A percentile compares a stretch with the other conserved stretches of the same genome.
phyloP scores from a whole-genome alignment of 768 basidiomycete genomes.

The Baorangia bicolor region DNA sequence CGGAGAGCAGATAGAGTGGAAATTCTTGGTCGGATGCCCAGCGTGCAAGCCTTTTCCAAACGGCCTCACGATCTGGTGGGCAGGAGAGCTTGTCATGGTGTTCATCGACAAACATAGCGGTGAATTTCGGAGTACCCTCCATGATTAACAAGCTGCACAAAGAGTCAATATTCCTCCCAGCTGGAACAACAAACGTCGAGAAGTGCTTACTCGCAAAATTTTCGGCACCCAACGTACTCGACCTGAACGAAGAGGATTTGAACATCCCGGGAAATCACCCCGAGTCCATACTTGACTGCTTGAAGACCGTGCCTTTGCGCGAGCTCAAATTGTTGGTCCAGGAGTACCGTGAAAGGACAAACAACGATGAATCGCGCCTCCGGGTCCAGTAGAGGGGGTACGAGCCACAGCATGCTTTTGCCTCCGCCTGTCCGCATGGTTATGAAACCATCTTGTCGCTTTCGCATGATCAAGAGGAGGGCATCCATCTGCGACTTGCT shows the following conservation, averaged over 20 bases:
- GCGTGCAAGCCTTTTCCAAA: no score
- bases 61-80: neutral
- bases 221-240: neutral
- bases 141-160: neutral
- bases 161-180: neutral
- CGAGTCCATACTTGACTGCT: neutral
- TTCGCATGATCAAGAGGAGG: neutral
- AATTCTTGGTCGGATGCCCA: neutral
- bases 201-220: neutral
- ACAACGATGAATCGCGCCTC: no score
- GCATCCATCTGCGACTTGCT: neutral
- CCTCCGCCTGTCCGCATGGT: constrained; percentile 6
- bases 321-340: neutral
- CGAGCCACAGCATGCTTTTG: no score
- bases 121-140: neutral
- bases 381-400: no score
- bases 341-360: no score
- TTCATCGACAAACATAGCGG: no score
- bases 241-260: constrained; percentile 5
- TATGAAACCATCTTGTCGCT: constrained; percentile 2
- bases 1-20: no score
- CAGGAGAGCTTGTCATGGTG: neutral
- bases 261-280: neutral
- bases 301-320: neutral
- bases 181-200: neutral